Evolutionary conservation across 2,329 filamentous ascomycete species (phyloP).

Genomic region (Westerdykella aurantiaca): DNA sequence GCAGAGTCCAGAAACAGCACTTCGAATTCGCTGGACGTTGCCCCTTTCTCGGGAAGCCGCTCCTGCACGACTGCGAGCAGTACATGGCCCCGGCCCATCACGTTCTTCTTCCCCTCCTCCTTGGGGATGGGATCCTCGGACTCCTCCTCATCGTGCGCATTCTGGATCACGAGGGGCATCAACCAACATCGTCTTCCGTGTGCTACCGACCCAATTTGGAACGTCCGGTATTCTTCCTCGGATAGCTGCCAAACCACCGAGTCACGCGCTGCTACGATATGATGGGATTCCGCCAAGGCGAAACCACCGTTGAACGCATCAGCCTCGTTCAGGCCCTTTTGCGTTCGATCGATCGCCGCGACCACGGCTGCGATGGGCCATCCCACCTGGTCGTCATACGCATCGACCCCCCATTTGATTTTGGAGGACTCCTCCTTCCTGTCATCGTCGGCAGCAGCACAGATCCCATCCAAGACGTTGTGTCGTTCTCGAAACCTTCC

Average conservation of each 20-base stretch:
- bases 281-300: background rate
- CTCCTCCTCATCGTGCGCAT: background rate
- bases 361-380: slow-evolving; percentile 9
- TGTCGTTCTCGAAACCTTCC: background rate
- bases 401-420: background rate
- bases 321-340: background rate
- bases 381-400: background rate
- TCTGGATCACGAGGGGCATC: slow-evolving; percentile 4
- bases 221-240: background rate
- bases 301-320: slow-evolving; percentile 6
- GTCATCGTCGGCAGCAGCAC: background rate
- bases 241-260: background rate
- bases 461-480: background rate
- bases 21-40: background rate
- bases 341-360: slow-evolving; percentile 7
- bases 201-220: background rate
- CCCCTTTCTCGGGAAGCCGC: background rate
- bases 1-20: slow-evolving; percentile 7
- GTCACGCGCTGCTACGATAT: too few species aligned
- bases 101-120: background rate
- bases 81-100: slow-evolving; percentile 1
- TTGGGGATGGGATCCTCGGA: background rate
- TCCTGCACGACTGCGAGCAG: slow-evolving; percentile 11
- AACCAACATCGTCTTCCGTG: slow-evolving; percentile 9
- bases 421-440: background rate